Evolutionary conservation across 1,284 basidiomycete genomes (phyloP).

Genomic region (Puccinia novopanici): DNA sequence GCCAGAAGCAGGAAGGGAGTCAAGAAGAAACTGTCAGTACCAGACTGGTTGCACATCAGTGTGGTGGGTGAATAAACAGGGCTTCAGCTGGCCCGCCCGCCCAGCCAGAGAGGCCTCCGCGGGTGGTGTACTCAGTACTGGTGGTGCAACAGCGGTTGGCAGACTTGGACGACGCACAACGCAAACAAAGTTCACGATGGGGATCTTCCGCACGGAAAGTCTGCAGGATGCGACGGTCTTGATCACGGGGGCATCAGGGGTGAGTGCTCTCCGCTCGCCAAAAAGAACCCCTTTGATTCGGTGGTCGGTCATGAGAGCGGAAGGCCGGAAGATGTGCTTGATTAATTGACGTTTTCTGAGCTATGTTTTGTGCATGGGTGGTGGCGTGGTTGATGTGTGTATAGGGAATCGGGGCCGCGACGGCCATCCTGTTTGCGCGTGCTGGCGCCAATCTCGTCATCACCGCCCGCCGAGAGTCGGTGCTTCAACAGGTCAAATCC

Average conservation of each 20-base stretch:
- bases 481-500: constrained; percentile 57
- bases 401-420: constrained; percentile 66
- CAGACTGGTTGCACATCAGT: no score
- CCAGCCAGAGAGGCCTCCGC: no score
- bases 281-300: no score
- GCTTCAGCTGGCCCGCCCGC: no score
- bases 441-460: constrained; percentile 62
- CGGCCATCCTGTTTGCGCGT: constrained; percentile 77
- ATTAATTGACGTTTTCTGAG: no score
- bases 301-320: background rate
- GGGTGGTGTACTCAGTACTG: no score
- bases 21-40: no score
- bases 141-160: no score
- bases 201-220: constrained; percentile 52
- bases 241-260: constrained; percentile 79
- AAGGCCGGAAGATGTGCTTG: no score
- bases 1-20: no score
- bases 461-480: constrained; percentile 60
- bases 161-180: no score
- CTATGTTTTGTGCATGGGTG: background rate
- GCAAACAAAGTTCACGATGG: constrained; percentile 10
- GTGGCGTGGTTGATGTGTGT: background rate
- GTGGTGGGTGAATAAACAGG: no score
- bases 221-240: constrained; percentile 80
- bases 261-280: background rate